Evolutionary conservation across 768 basidiomycete genomes (phyloP).

Genomic region (Leccinum ochraceum): DNA sequence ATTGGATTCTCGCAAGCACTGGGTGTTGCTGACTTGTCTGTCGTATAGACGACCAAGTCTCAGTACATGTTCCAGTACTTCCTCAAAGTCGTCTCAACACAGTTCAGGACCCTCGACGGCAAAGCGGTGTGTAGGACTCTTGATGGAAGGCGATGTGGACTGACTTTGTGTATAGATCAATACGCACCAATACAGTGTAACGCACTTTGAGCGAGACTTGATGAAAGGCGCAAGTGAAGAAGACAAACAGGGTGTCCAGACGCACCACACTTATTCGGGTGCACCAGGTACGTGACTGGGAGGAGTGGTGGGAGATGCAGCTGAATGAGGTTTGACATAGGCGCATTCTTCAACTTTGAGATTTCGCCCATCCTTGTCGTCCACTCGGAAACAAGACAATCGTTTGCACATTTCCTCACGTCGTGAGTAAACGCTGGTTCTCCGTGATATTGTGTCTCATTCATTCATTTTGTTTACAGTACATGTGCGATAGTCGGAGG

Average conservation of each 20-base stretch:
- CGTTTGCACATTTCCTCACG: conserved; percentile 97
- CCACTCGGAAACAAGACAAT: conserved; percentile 87
- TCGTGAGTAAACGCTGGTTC: conserved; percentile 61
- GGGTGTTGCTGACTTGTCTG: conserved; percentile 4
- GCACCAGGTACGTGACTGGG: conserved; percentile 53
- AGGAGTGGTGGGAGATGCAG: background rate
- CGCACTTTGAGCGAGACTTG: conserved; percentile 94
- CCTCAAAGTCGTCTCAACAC: conserved; percentile 97
- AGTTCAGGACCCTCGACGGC: conserved; percentile 82
- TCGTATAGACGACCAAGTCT: conserved; percentile 62
- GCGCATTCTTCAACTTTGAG: conserved; percentile 91
- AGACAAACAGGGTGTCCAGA: conserved; percentile 61
- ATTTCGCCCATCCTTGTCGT: conserved; percentile 96
- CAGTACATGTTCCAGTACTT: conserved; percentile 99
- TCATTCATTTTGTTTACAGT: conserved; percentile 43
- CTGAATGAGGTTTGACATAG: conserved; percentile 31
- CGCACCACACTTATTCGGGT: conserved; percentile 74
- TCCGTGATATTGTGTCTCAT: background rate
- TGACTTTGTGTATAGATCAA: conserved; percentile 53
- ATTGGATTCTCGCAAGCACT: background rate
- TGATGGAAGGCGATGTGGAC: conserved; percentile 1
- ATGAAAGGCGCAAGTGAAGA: conserved; percentile 58
- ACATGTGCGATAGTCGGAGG: conserved; percentile 98
- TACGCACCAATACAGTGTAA: conserved; percentile 94
- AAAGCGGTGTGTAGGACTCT: conserved; percentile 49